Evolutionary conservation across 768 basidiomycete species (phyloP).

Genomic region (Collybiopsis confluens): DNA sequence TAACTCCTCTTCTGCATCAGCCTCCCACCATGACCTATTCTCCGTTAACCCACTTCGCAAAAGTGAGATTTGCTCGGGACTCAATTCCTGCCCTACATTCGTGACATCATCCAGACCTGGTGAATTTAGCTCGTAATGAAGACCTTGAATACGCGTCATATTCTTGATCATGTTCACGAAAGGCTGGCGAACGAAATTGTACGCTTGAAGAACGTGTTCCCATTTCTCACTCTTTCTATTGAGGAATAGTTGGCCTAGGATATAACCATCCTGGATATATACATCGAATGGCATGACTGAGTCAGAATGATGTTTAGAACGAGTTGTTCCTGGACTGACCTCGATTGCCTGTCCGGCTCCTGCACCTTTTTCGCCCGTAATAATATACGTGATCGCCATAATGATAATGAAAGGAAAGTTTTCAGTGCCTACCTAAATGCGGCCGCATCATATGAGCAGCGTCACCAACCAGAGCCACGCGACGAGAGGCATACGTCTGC

Average conservation of each 20-base stretch:
- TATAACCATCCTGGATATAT: constrained; percentile 29
- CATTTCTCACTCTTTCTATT: constrained; percentile 15
- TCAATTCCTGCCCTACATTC: neutral
- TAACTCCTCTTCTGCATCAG: neutral
- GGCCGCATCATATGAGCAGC: constrained; percentile 24
- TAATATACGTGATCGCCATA: neutral
- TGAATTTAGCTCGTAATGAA: constrained; percentile 8
- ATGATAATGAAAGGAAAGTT: too few relatives aligned
- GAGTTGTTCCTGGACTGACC: too few relatives aligned
- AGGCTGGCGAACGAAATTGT: constrained; percentile 25
- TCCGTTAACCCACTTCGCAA: neutral
- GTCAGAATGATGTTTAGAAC: too few relatives aligned
- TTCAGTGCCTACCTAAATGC: neutral
- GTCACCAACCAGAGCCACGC: constrained; percentile 32
- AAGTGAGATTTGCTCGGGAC: neutral
- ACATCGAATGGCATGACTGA: too few relatives aligned
- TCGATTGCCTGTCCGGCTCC: constrained; percentile 25
- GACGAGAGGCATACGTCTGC: constrained; percentile 23
- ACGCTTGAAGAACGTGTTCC: constrained; percentile 21
- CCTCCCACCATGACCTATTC: constrained; percentile 7
- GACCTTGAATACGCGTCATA: constrained; percentile 4
- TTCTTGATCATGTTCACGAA: constrained; percentile 15
- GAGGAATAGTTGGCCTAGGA: constrained; percentile 21
- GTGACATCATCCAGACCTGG: constrained; percentile 10
- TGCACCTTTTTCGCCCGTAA: constrained; percentile 16